phyloP scores from a whole-genome alignment of 2,329 filamentous ascomycete species.

The Neodidymelliopsis sp. region DNA sequence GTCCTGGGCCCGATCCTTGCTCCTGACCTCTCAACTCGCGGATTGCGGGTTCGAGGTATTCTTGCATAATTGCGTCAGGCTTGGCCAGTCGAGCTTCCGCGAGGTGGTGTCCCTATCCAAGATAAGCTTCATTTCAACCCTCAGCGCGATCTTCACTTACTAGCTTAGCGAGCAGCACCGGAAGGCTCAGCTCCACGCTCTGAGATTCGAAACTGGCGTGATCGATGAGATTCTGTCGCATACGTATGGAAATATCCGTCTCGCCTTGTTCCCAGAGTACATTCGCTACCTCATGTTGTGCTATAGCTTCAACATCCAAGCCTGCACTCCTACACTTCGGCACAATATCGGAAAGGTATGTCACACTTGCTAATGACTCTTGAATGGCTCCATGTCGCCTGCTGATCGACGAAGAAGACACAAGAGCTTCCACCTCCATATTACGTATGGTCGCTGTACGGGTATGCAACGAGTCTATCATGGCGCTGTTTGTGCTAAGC shows the following conservation, averaged over 20 bases:
- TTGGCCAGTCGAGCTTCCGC: slow-evolving; percentile 91
- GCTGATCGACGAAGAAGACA: slow-evolving; percentile 77
- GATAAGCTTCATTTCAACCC: slow-evolving; percentile 19
- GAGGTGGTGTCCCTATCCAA: slow-evolving; percentile 74
- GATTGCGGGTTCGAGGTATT: slow-evolving; percentile 85
- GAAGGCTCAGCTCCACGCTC: slow-evolving; percentile 38
- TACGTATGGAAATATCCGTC: slow-evolving; percentile 84
- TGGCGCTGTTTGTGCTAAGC: slow-evolving; percentile 71
- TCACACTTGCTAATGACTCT: slow-evolving; percentile 85
- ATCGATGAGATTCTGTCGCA: slow-evolving; percentile 74
- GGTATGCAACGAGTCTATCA: slow-evolving; percentile 68
- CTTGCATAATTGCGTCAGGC: slow-evolving; percentile 85
- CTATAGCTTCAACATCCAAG: slow-evolving; percentile 76
- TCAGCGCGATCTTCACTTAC: slow-evolving; percentile 45
- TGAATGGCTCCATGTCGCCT: slow-evolving; percentile 83
- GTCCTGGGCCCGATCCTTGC: slow-evolving; percentile 76
- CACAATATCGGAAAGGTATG: slow-evolving; percentile 81
- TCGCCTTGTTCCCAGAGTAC: slow-evolving; percentile 96
- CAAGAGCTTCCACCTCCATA: slow-evolving; percentile 77
- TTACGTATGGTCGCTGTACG: slow-evolving; percentile 70
- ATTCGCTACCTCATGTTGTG: slow-evolving; percentile 83
- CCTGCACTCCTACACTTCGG: slow-evolving; percentile 72
- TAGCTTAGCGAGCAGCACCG: slow-evolving; percentile 85
- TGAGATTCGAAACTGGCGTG: slow-evolving; percentile 43
- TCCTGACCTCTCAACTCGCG: slow-evolving; percentile 75